Conservation (phyloP, 306 rosid species). For the Mimosa pudica region DNA sequence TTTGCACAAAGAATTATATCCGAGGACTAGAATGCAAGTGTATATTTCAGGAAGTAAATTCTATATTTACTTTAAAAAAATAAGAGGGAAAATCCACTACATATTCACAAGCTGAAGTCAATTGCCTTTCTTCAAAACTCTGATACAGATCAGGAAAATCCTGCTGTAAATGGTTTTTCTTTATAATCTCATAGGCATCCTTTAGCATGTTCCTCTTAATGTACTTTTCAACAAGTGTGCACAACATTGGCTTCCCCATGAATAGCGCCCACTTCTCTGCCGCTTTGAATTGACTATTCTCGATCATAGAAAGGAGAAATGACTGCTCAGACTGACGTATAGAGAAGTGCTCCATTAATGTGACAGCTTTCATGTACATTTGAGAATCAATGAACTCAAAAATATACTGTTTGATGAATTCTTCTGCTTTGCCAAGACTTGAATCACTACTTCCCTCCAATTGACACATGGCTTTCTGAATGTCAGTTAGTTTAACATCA, state of each 20-base stretch:
- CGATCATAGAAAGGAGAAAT: constrained; percentile 71
- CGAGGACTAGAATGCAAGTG: neutral
- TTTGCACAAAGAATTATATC: neutral
- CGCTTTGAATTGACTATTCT: constrained; percentile 69
- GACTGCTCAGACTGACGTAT: constrained; percentile 62
- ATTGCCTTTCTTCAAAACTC: constrained; percentile 80
- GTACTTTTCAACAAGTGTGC: constrained; percentile 67
- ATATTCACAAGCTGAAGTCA: constrained; percentile 23
- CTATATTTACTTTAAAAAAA: neutral
- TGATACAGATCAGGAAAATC: constrained; percentile 84
- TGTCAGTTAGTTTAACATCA: constrained; percentile 62
- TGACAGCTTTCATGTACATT: constrained; percentile 69
- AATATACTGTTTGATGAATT: constrained; percentile 63
- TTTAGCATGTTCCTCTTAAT: constrained; percentile 67
- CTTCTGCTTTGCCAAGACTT: constrained; percentile 53
- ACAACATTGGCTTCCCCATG: constrained; percentile 81
- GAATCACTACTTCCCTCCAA: constrained; percentile 41
- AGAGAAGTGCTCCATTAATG: constrained; percentile 79
- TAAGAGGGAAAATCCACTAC: constrained; percentile 22
- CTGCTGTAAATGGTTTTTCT: constrained; percentile 69
- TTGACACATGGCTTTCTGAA: constrained; percentile 65
- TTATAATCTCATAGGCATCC: constrained; percentile 70
- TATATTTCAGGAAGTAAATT: neutral
- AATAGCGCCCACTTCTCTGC: constrained; percentile 97
- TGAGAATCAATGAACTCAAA: constrained; percentile 60